These are phyloP conservation scores for Daldinia vernicosa DNA, from an alignment of 495 filamentous ascomycete genomes.

Conservation along the genomic window DNA sequence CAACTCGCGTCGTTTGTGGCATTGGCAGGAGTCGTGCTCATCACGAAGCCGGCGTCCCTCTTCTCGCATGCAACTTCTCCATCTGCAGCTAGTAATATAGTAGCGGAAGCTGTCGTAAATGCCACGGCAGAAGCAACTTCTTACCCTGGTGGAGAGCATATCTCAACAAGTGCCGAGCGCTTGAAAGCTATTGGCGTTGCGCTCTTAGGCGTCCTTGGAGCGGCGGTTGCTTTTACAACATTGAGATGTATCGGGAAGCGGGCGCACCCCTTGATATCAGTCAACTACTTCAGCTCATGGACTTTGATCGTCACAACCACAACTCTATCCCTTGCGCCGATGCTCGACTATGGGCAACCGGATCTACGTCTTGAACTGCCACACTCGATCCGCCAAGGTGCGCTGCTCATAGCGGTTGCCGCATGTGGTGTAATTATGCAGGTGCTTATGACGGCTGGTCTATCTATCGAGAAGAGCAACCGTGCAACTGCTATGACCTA, in stretches of 20 bases:
- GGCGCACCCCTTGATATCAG: constrained; percentile 83
- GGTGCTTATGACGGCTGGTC: constrained; percentile 82
- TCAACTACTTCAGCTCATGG: constrained; percentile 84
- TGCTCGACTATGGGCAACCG: constrained; percentile 56
- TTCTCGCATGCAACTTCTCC: constrained; percentile 45
- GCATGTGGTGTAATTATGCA: constrained; percentile 86
- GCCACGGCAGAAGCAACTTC: constrained; percentile 33
- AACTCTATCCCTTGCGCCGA: constrained; percentile 62
- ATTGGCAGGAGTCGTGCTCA: constrained; percentile 82
- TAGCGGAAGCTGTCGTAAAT: constrained; percentile 38
- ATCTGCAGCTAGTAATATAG: constrained; percentile 21
- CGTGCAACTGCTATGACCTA: constrained; percentile 91
- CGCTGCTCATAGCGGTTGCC: constrained; percentile 72
- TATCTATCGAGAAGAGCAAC: constrained; percentile 71
- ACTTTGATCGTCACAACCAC: constrained; percentile 71
- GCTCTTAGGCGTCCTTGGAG: constrained; percentile 82
- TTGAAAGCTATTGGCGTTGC: constrained; percentile 76
- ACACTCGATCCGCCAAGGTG: constrained; percentile 70
- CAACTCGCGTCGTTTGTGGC: constrained; percentile 80
- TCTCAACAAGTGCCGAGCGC: constrained; percentile 63
- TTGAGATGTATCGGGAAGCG: constrained; percentile 87
- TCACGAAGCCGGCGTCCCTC: constrained; percentile 77
- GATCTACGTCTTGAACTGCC: constrained; percentile 72
- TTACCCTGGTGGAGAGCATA: constrained; percentile 33
- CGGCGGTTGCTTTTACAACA: constrained; percentile 77